Base-by-base conservation (phyloP, 2,329 filamentous ascomycete genomes). In the Tolypocladium endophyticum region DNA sequence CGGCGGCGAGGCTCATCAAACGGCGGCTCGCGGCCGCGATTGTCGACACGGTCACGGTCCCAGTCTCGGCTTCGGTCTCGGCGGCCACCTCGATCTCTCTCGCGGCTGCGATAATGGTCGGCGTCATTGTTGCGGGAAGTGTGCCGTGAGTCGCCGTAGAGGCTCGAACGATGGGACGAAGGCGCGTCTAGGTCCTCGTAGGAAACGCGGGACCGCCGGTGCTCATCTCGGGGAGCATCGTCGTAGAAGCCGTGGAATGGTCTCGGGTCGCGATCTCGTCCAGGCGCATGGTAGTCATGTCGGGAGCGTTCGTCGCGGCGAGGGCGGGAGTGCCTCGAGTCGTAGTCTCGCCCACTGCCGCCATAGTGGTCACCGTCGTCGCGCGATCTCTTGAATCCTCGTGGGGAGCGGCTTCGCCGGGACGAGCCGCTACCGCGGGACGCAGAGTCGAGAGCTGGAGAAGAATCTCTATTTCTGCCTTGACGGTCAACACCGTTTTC, bases 401-500 rank as follows among this genome's bases (percentile, higher is more conserved):
- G 81, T 61, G 87, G 86, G 55, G 87, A 87, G 67, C 80, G 77
- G 70, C 77, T 81, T 65, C 77, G 77, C 68, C 79, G 77, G 59
- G 72, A 71, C 23, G 72, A 72, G 64, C 69, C 71, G 67, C 72
- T 75, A 65, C 75, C 68, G 68, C 74, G 78, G 55, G 77, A 73
- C 63, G 72, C 71, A 64, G 74, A 69, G 70, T 77, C 77, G 75
- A 76, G 70, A 53, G 82, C 81, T 66, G 83, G 83, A 64, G 84
- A 85, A 70, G 83, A 82, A 67, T 77, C 71, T 80, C 79, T 83
- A 77, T 77, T 82, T 92, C 91, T 96, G 89, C 88, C 84, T 82
- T 81, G 86, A 85, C 88, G 89, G 90, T 96, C 89, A 96, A 96
- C 87, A 84, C 83, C 86, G 84, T 79, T 87, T 87, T 86, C 83